Conservation (phyloP, 2,329 filamentous ascomycete species). For the Phialophora tarda region DNA sequence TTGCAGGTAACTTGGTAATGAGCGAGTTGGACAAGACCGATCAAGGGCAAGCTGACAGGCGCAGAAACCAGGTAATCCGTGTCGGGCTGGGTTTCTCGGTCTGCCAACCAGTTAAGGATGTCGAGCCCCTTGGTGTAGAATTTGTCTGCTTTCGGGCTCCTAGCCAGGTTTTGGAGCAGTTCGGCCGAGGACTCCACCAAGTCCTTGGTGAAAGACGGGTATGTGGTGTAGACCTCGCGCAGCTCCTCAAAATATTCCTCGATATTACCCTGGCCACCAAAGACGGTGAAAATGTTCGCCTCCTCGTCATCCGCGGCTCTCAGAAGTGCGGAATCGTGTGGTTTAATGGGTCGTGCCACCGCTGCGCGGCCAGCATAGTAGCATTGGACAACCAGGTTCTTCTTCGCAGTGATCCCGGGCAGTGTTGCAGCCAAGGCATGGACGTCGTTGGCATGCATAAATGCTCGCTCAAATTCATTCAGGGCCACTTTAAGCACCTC, state of each 20-base stretch:
- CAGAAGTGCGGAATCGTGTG: constrained; percentile 91
- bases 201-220: constrained; percentile 86
- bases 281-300: constrained; percentile 89
- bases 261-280: constrained; percentile 97
- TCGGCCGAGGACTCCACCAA: constrained; percentile 81
- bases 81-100: constrained; percentile 88
- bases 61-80: constrained; percentile 92
- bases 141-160: constrained; percentile 87
- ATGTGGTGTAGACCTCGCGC: constrained; percentile 86
- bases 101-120: constrained; percentile 89
- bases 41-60: constrained; percentile 93
- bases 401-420: constrained; percentile 91
- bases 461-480: constrained; percentile 95
- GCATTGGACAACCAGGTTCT: constrained; percentile 82
- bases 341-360: constrained; percentile 81
- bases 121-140: constrained; percentile 97
- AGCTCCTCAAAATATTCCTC: constrained; percentile 99
- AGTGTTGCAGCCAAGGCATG: constrained; percentile 85
- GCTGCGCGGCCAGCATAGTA: constrained; percentile 91
- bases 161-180: constrained; percentile 81
- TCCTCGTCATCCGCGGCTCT: constrained; percentile 83
- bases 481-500: constrained; percentile 91
- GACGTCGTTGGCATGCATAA: constrained; percentile 93
- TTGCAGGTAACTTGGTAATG: constrained; percentile 96
- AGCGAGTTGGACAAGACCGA: constrained; percentile 92